Evolutionary conservation across 116 monocot species (phyloP).

Genomic region (Cymodocea nodosa): DNA sequence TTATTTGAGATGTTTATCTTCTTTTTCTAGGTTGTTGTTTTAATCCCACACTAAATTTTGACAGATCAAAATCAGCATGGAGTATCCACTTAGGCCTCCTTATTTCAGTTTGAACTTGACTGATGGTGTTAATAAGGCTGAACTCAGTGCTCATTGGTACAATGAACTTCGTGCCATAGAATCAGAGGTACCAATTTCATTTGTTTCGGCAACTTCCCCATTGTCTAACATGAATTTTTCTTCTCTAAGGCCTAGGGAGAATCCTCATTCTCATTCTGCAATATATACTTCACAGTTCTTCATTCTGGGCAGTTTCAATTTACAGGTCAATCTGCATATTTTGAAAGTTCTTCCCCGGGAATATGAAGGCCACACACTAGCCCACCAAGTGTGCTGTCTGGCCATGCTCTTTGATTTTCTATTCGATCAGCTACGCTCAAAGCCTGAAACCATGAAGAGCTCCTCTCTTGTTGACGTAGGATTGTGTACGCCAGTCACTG

Average conservation of each 20-base stretch:
- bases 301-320: neutral
- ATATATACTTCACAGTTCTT: too few relatives aligned
- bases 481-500: constrained; percentile 44
- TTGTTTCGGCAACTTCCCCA: neutral
- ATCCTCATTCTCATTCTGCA: neutral
- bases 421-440: constrained; percentile 17
- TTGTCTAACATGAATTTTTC: neutral
- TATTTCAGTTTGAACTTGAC: constrained; percentile 42
- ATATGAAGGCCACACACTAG: constrained; percentile 42
- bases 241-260: neutral
- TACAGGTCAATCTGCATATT: constrained; percentile 83
- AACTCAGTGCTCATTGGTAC: constrained; percentile 23
- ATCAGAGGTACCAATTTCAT: constrained; percentile 52
- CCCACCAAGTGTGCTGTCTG: constrained; percentile 64
- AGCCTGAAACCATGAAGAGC: constrained; percentile 22
- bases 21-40: neutral
- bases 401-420: constrained; percentile 91
- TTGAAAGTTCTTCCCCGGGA: constrained; percentile 42
- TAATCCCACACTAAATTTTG: constrained; percentile 6
- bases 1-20: neutral
- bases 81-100: constrained; percentile 90
- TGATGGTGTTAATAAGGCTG: constrained; percentile 16
- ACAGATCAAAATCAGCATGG: constrained; percentile 79
- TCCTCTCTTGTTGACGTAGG: constrained; percentile 61
- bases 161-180: constrained; percentile 95